A percentile compares a stretch with the other conserved stretches of the same genome.
Conservation (phyloP, 2,329 filamentous ascomycete species). For the Aureobasidium namibiae region DNA sequence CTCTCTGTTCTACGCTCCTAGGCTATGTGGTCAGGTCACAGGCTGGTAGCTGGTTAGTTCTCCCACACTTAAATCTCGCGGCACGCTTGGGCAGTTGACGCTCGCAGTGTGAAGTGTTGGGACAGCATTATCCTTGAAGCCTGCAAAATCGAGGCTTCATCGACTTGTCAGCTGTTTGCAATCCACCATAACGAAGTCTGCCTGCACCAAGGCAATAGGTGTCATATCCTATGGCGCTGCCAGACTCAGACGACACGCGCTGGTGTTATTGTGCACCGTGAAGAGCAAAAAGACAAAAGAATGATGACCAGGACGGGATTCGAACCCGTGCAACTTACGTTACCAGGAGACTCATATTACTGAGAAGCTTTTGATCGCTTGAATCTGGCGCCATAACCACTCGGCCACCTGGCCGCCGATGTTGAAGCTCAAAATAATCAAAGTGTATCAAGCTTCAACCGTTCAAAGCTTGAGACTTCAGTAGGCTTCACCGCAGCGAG, state of each 20-base stretch:
- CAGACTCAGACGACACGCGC: too few species aligned
- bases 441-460: not conserved
- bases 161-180: not conserved
- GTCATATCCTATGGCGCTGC: too few species aligned
- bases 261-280: not conserved
- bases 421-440: too few species aligned
- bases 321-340: conserved; percentile 7
- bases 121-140: not conserved
- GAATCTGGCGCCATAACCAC: conserved; percentile 10
- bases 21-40: not conserved
- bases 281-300: not conserved
- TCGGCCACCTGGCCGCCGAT: not conserved
- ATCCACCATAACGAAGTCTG: not conserved
- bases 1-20: not conserved
- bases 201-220: too few species aligned
- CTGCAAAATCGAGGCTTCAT: not conserved
- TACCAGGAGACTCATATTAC: not conserved
- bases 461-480: not conserved
- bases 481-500: not conserved
- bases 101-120: not conserved
- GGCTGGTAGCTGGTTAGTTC: not conserved
- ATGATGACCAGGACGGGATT: not conserved
- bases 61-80: not conserved
- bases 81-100: not conserved
- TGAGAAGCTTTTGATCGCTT: conserved; percentile 8